Evolutionary conservation across 1,284 basidiomycete genomes (phyloP), one percentile per base, ranked within the genome.

Genomic region (Ceraceosorus bombacis): DNA sequence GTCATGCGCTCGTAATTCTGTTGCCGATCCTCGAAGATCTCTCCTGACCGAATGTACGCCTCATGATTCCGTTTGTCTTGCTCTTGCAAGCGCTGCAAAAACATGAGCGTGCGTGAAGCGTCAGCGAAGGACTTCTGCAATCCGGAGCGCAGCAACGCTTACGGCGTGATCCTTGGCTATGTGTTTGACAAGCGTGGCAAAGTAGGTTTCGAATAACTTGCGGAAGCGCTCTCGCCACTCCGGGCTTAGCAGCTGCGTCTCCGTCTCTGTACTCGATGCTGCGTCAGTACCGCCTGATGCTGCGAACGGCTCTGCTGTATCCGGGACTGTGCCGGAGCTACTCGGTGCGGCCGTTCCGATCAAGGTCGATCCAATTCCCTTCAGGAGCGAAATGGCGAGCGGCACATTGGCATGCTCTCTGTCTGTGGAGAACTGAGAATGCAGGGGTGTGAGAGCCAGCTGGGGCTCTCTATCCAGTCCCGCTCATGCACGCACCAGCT

Each of bases 1-100:
- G 91, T 90, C 88, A 96, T 93, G 80, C 91, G 93, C 80, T 99
- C 95, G 77, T 97, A 98, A 10, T 88, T 89, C 78, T 98, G 92
- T 77, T 97, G 92, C 15, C 95, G 86, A 78, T 99, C 95, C 77
- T 99, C 95, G 70, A 99, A 98, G 67, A 99, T 96, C 79, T 98
- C 93, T 36, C 94, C 94, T 0, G 91, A 96, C 46, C 90, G 88
- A 72, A 98, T 97, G 78, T 98, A 98, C 60, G 94, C 95, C 80
- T 98, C 94, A 73, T 96, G 93, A 70, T 98, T 98, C 55, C 88
- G 84, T 67, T 87, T 86, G 76, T 98, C 95, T 79, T 96, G 92
- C 65, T 96, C 91, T 84, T 96, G 90, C 49, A 99, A 81, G 61
- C 88, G 86, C 89, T 96, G 73, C 10, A 46, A 27, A 3, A 27